phyloP scores from a whole-genome alignment of 371 early-diverging fungal species.

The Chytridium lagenaria region DNA sequence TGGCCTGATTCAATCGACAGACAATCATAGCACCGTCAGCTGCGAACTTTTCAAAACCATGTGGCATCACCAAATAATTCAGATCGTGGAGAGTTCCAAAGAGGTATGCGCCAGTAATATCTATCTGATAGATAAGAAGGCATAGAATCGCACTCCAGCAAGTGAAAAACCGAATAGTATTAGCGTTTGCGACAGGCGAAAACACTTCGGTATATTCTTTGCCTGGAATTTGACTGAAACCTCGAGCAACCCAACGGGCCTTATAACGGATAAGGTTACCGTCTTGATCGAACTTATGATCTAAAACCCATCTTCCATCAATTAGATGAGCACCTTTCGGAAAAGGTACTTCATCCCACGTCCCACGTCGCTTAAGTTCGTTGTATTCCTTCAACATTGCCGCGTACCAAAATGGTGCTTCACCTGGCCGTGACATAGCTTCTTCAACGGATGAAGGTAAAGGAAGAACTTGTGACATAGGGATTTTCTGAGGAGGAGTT shows the following conservation, averaged over 20 bases:
- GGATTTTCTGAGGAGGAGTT: not conserved
- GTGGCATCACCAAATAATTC: slow-evolving; percentile 14
- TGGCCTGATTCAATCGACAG: slow-evolving; percentile 12
- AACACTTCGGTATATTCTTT: not conserved
- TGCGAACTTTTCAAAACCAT: slow-evolving; percentile 2
- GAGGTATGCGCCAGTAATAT: slow-evolving; percentile 1
- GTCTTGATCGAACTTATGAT: slow-evolving; percentile 4
- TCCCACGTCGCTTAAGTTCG: not conserved
- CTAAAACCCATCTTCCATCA: slow-evolving; percentile 4
- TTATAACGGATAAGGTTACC: not conserved
- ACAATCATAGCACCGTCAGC: slow-evolving; percentile 14
- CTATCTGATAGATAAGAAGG: slow-evolving; percentile 1
- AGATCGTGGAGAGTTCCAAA: not conserved
- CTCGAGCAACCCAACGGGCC: not conserved
- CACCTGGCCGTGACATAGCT: slow-evolving; percentile 1
- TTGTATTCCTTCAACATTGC: not conserved
- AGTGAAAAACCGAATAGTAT: not conserved
- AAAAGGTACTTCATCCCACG: slow-evolving; percentile 1
- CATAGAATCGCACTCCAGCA: not conserved
- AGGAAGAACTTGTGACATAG: not conserved
- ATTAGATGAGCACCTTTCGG: not conserved
- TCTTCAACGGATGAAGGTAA: not conserved
- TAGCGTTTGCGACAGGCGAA: not conserved
- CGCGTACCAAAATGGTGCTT: slow-evolving; percentile 8
- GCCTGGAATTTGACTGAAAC: slow-evolving; percentile 1